phyloP scores from a whole-genome alignment of 108 stramenopile genomes.

The Cafeteria roenbergensis region DNA sequence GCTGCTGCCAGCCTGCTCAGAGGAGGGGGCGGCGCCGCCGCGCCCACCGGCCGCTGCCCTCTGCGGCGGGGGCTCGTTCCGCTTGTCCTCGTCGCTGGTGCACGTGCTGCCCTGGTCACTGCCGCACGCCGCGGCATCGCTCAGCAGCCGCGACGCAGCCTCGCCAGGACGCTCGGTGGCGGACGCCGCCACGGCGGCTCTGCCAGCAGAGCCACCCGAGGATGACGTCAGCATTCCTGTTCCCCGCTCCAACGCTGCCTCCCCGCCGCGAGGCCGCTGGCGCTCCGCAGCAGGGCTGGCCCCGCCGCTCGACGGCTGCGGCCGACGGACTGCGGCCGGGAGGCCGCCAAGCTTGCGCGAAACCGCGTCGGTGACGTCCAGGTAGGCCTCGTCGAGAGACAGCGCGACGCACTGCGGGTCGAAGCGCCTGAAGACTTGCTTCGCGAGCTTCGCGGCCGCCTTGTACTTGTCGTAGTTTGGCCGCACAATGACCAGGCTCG shows the following conservation, averaged over 20 bases:
- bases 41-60: too few relatives aligned
- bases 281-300: not conserved
- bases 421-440: conserved; percentile 58
- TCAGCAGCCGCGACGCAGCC: too few relatives aligned
- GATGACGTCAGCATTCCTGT: too few relatives aligned
- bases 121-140: too few relatives aligned
- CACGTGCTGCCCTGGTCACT: too few relatives aligned
- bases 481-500: conserved; percentile 46
- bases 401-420: conserved; percentile 60
- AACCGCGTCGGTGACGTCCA: conserved; percentile 68
- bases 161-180: too few relatives aligned
- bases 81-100: too few relatives aligned
- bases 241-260: not conserved
- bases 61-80: too few relatives aligned
- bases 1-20: too few relatives aligned
- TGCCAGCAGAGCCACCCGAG: too few relatives aligned
- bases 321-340: not conserved
- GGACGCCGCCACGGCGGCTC: too few relatives aligned
- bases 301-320: not conserved
- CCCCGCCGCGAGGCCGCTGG: not conserved
- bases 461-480: conserved; percentile 61
- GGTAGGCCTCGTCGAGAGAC: conserved; percentile 80
- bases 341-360: conserved; percentile 25
- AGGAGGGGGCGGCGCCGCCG: too few relatives aligned
- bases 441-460: conserved; percentile 54